Evolutionary conservation across 202 grass and related monocot genomes (phyloP).

Genomic region (Setaria italica): DNA sequence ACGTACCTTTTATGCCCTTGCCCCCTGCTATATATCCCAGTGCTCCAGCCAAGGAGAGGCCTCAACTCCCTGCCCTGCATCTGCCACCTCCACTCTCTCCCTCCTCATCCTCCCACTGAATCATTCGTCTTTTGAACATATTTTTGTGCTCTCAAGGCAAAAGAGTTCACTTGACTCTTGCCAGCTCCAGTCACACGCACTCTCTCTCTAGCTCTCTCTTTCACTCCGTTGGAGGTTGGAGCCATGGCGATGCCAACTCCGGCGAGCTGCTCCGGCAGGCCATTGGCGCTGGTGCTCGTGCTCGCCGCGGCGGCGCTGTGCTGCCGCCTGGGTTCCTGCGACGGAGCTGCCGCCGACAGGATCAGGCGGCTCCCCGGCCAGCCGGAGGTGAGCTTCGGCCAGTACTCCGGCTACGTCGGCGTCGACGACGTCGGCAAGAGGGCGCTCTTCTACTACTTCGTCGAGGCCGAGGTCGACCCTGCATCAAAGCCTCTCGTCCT

Average conservation of each 20-base stretch:
- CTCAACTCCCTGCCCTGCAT: conserved; percentile 46
- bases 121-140: conserved; percentile 54
- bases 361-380: conserved; percentile 81
- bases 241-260: conserved; percentile 36
- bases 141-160: conserved; percentile 55
- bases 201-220: conserved; percentile 16
- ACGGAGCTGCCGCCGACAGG: conserved; percentile 50
- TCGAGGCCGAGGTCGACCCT: conserved; percentile 80
- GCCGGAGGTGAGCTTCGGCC: conserved; percentile 81
- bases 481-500: conserved; percentile 83
- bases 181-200: conserved; percentile 23
- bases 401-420: conserved; percentile 82
- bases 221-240: background rate
- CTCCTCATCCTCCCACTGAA: conserved; percentile 38
- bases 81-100: conserved; percentile 46
- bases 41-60: conserved; percentile 31
- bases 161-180: conserved; percentile 62
- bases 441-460: conserved; percentile 98
- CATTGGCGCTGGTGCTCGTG: conserved; percentile 30
- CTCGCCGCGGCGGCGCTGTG: conserved; percentile 28
- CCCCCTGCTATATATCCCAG: conserved; percentile 46
- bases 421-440: conserved; percentile 70
- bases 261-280: conserved; percentile 8
- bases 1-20: conserved; percentile 59
- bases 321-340: conserved; percentile 40